These are phyloP conservation scores for Alternaria triticimaculans DNA, from an alignment of 2,329 filamentous ascomycete species.

Conservation along the genomic window DNA sequence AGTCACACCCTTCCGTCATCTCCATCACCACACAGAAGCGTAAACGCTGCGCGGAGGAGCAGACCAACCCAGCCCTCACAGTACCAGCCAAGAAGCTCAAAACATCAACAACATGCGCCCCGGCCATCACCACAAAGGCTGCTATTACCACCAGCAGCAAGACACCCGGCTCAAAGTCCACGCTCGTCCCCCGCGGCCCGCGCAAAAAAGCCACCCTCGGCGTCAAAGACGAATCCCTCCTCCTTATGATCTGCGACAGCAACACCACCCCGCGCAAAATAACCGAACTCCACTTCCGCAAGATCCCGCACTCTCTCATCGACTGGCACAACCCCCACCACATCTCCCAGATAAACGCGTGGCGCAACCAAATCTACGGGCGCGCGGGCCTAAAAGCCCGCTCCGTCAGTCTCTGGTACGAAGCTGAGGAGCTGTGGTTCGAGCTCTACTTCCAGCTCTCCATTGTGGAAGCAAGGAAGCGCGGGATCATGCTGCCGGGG, in stretches of 20 bases:
- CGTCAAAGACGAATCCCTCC: constrained; percentile 10
- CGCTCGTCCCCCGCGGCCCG: constrained; percentile 13
- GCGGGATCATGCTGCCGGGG: constrained; percentile 15
- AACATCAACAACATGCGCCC: no score
- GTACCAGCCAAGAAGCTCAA: neutral
- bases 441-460: constrained; percentile 28
- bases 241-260: constrained; percentile 24
- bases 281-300: constrained; percentile 27
- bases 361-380: constrained; percentile 33
- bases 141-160: neutral
- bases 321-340: constrained; percentile 25
- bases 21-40: neutral
- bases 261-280: neutral
- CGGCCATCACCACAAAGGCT: neutral
- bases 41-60: neutral
- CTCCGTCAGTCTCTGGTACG: constrained; percentile 19
- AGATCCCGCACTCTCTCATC: constrained; percentile 19
- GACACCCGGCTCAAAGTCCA: neutral
- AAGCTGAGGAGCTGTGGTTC: constrained; percentile 24
- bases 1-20: neutral
- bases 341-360: constrained; percentile 31
- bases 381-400: constrained; percentile 28
- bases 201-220: constrained; percentile 18
- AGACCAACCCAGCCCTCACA: neutral
- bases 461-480: constrained; percentile 15